These are phyloP conservation scores for Porogramme epimiltina DNA, from an alignment of 1,284 basidiomycete genomes.

Conservation along the genomic window DNA sequence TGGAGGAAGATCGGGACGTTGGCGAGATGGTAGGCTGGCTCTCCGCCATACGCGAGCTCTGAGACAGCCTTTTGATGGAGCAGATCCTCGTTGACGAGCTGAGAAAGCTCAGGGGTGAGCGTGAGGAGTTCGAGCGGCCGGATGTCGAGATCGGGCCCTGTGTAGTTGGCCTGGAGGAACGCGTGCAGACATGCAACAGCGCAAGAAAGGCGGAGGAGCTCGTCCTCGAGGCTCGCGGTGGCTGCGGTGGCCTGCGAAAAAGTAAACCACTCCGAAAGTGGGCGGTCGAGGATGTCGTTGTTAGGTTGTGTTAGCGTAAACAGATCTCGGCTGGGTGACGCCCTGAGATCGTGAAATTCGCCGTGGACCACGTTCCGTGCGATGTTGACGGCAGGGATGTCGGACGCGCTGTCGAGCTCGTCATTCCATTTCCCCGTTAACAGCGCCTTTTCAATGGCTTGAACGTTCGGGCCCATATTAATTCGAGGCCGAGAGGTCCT, in stretches of 20 bases:
- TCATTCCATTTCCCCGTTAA: constrained; percentile 57
- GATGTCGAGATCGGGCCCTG: constrained; percentile 85
- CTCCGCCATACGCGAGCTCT: constrained; percentile 84
- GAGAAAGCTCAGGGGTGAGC: constrained; percentile 31
- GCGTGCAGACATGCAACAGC: constrained; percentile 85
- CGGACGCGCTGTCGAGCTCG: constrained; percentile 38
- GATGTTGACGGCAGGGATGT: constrained; percentile 27
- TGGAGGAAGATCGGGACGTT: constrained; percentile 73
- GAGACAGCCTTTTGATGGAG: constrained; percentile 74
- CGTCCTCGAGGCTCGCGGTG: constrained; percentile 34
- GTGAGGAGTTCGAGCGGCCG: constrained; percentile 53
- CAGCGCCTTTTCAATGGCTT: constrained; percentile 49
- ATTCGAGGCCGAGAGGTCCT: constrained; percentile 11
- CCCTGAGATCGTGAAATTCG: constrained; percentile 49
- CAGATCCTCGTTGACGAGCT: constrained; percentile 46
- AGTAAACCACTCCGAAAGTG: constrained; percentile 38
- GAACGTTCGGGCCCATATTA: constrained; percentile 37
- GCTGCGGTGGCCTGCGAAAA: constrained; percentile 27
- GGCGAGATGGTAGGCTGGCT: constrained; percentile 95
- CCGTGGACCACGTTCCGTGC: constrained; percentile 38
- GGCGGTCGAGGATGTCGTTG: constrained; percentile 32
- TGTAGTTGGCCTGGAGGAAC: constrained; percentile 96
- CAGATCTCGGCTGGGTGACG: constrained; percentile 46
- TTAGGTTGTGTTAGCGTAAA: constrained; percentile 38
- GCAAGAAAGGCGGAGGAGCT: constrained; percentile 63